phyloP scores from a whole-genome alignment of 495 filamentous ascomycete genomes.

The Hyaloscypha variabilis region DNA sequence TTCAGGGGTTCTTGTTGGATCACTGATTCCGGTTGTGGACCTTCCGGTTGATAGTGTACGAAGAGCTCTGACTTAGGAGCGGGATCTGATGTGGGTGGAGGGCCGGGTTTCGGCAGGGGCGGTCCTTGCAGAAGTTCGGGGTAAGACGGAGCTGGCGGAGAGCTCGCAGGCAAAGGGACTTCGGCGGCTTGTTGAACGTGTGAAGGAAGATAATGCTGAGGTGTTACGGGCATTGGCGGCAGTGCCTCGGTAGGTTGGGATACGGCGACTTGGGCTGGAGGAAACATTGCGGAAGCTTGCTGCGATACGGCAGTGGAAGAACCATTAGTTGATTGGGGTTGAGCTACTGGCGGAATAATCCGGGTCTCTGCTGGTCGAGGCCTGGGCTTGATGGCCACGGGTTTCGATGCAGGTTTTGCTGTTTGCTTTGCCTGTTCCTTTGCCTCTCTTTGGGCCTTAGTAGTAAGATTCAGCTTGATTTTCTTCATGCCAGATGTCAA shows the following conservation, averaged over 20 bases:
- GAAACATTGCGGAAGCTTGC: too few relatives aligned
- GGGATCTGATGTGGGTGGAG: constrained; percentile 15
- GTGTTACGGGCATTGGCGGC: constrained; percentile 16
- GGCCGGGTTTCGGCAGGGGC: background rate
- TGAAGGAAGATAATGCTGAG: constrained; percentile 12
- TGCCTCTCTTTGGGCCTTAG: constrained; percentile 70
- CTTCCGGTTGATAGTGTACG: constrained; percentile 36
- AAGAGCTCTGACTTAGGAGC: constrained; percentile 33
- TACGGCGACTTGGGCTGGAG: too few relatives aligned
- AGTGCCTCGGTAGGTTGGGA: background rate
- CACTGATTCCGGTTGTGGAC: constrained; percentile 18
- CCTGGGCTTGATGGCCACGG: constrained; percentile 32
- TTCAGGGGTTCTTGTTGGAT: constrained; percentile 23
- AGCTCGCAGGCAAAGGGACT: constrained; percentile 29
- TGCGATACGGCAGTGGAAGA: background rate
- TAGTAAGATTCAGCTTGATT: constrained; percentile 74
- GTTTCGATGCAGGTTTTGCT: constrained; percentile 33
- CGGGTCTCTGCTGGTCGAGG: constrained; percentile 10
- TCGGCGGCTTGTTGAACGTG: constrained; percentile 19
- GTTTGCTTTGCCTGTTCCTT: constrained; percentile 42
- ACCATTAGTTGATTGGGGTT: background rate
- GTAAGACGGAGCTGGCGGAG: constrained; percentile 20
- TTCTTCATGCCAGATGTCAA: constrained; percentile 71
- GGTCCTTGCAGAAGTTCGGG: background rate
- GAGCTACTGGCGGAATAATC: background rate